Evolutionary conservation across 2,329 filamentous ascomycete genomes (phyloP).

Genomic region (Colletotrichum higginsianum): DNA sequence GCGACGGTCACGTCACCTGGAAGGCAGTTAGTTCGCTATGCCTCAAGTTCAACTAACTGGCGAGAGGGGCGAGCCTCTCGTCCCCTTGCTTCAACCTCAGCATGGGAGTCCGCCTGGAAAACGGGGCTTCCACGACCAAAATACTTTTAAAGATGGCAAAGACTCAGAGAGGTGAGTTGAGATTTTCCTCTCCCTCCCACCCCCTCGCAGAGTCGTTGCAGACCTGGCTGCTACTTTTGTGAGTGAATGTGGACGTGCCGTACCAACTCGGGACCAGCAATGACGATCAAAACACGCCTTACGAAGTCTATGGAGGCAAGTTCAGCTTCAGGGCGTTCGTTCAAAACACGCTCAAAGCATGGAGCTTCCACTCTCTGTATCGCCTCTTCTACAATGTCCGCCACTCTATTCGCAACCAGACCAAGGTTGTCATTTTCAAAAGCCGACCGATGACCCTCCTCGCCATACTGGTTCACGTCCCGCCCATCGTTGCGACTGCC

Average conservation of each 20-base stretch:
- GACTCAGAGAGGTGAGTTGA: neutral
- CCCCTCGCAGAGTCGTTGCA: too few relatives aligned
- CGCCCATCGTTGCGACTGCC: slow-evolving; percentile 6
- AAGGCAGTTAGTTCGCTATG: neutral
- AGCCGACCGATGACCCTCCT: slow-evolving; percentile 5
- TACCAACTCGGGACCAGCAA: neutral
- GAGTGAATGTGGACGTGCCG: too few relatives aligned
- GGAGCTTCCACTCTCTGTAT: slow-evolving; percentile 6
- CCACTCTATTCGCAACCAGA: slow-evolving; percentile 3
- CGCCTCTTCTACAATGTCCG: neutral
- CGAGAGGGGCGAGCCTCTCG: neutral
- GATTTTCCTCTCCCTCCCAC: neutral
- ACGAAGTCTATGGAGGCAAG: neutral
- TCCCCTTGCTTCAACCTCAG: neutral
- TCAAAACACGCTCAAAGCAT: neutral
- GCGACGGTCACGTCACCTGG: too few relatives aligned
- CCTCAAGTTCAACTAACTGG: neutral
- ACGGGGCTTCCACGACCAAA: neutral
- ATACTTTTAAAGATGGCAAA: neutral
- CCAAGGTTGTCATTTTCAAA: neutral
- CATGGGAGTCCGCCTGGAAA: neutral
- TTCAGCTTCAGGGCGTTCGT: slow-evolving; percentile 9
- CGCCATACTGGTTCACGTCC: slow-evolving; percentile 16
- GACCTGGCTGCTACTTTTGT: too few relatives aligned
- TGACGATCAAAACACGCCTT: neutral